Base-by-base conservation (phyloP, 2,329 filamentous ascomycete genomes). In the Fusarium cyanostomum region DNA sequence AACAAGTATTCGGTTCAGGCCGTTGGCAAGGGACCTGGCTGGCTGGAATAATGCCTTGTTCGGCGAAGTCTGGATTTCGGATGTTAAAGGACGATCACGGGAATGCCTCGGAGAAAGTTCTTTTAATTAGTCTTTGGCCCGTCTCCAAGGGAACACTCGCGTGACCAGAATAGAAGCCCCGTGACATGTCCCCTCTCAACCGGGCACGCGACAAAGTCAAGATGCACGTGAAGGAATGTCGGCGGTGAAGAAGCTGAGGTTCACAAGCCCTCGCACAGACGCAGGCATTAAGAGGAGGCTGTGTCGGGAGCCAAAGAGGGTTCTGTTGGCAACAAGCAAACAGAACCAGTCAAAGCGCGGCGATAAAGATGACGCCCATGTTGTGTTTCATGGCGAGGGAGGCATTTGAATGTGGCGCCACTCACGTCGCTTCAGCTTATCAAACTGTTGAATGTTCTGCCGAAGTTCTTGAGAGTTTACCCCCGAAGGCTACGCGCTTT, bases 321-420 rank as follows among this genome's bases (percentile, higher is more conserved):
- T 42, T 58, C 35, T 51, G 39, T 60, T 43, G 12, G 34, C 28
- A 48, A 46, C 13, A 61, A 49, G 31, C 37, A 44, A 30, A 26
- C 5, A 41, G 35, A 28, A 39, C 35, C 43, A 57, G 59, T 45
- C 37, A 54, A 39, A 51, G 52, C 59, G 57, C 31, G 44, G 57
- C 57, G 52, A 62, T 59, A 38, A 59, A 59, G 51, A 66, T 63
- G 50, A 63, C 57, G 62, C 62, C 48, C 24, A 31, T 49, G 37
- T 31, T 55, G 24, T 46, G 43, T 27, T 39, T 51, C 46, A 49
- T 38, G 44, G 55, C 50, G 24, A 10, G 26, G 16, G 15, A n/a
- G 30, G 44, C 30, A 42, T 43, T 26, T 37, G 37, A n/a, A 49
- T 31, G 31, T 37, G 35, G 27, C 62, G 62, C 62, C 62, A 63